Conservation (phyloP, 2,329 filamentous ascomycete species). For the Zasmidium citrigriseum region DNA sequence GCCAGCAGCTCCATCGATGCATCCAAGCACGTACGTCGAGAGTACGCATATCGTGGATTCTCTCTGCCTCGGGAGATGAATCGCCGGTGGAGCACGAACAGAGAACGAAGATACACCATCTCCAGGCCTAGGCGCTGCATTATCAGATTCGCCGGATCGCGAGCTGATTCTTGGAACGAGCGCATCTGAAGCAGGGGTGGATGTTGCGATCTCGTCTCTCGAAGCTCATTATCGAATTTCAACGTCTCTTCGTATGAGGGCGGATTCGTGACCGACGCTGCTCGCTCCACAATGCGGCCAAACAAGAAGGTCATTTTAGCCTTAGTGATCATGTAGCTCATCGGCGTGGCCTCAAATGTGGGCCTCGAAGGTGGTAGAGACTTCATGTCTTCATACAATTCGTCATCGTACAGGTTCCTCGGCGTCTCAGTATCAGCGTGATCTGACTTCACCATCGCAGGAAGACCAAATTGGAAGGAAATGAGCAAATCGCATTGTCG, state of each 20-base stretch:
- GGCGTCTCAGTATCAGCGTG: conserved; percentile 76
- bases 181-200: conserved; percentile 79
- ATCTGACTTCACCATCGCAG: conserved; percentile 68
- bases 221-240: conserved; percentile 60
- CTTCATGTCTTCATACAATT: conserved; percentile 70
- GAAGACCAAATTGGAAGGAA: conserved; percentile 67
- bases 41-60: conserved; percentile 81
- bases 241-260: conserved; percentile 62
- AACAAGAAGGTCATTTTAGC: conserved; percentile 67
- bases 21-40: conserved; percentile 80
- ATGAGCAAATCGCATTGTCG: conserved; percentile 74
- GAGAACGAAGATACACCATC: conserved; percentile 82
- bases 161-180: conserved; percentile 69
- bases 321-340: conserved; percentile 78
- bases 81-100: conserved; percentile 85
- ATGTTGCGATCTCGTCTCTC: conserved; percentile 63
- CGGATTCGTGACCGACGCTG: conserved; percentile 62
- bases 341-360: conserved; percentile 69
- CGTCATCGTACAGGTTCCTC: conserved; percentile 78
- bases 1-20: conserved; percentile 79
- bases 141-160: conserved; percentile 68
- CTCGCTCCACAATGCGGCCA: conserved; percentile 69
- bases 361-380: conserved; percentile 68
- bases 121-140: conserved; percentile 84
- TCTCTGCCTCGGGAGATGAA: conserved; percentile 77